Percentiles rank a stretch among this genome's conserved stretches.
Conservation (phyloP, 306 rosid genomes). For the Sicyos edulis region DNA sequence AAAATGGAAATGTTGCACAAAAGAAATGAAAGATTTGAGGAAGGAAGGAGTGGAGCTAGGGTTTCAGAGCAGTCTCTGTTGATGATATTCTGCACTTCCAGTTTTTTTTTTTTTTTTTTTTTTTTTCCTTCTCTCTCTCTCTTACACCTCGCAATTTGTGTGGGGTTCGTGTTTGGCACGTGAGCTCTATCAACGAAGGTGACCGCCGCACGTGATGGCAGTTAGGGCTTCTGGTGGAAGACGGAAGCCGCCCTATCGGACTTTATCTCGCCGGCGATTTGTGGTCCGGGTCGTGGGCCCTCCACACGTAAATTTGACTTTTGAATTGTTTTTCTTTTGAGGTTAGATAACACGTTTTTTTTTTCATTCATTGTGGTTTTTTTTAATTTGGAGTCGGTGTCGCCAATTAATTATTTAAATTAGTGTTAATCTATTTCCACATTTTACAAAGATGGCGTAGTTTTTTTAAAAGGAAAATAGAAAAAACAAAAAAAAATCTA, state of each 20-base stretch:
- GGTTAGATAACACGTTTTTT: too few relatives aligned
- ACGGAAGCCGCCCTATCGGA: background rate
- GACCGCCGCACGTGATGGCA: slow-evolving; percentile 16
- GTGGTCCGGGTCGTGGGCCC: background rate
- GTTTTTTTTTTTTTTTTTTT: background rate
- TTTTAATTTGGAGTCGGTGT: too few relatives aligned
- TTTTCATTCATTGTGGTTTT: too few relatives aligned
- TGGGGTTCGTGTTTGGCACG: slow-evolving; percentile 19
- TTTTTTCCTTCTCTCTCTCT: background rate
- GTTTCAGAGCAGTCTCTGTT: slow-evolving; percentile 11
- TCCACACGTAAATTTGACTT: too few relatives aligned
- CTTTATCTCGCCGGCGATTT: background rate
- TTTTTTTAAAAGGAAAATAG: too few relatives aligned
- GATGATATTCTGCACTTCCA: slow-evolving; percentile 12
- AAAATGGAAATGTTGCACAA: slow-evolving; percentile 3
- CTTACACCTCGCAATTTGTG: background rate
- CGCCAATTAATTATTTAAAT: too few relatives aligned
- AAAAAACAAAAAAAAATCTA: too few relatives aligned
- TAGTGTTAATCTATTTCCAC: too few relatives aligned
- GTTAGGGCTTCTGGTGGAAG: slow-evolving; percentile 14
- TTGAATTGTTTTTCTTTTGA: too few relatives aligned
- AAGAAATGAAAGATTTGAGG: slow-evolving; percentile 14
- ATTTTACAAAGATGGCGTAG: too few relatives aligned
- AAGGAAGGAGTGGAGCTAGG: slow-evolving; percentile 11
- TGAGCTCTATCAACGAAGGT: slow-evolving; percentile 8